phyloP scores from a whole-genome alignment of 352 stramenopile genomes.

The Phytopythium helicoides region DNA sequence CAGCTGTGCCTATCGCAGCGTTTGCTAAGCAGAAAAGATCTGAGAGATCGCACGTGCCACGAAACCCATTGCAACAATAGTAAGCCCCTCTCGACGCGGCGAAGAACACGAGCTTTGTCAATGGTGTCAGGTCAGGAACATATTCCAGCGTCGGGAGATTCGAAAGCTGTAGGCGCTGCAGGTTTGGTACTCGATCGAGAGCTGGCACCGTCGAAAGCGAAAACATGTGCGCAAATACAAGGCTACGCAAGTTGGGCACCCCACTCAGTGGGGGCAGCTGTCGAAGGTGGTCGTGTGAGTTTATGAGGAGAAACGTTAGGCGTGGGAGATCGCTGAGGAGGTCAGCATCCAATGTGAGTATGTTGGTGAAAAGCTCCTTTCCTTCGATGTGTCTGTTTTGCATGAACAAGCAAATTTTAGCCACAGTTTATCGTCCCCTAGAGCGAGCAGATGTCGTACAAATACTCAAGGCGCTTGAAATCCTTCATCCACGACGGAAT shows the following conservation, averaged over 20 bases:
- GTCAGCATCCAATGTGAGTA: slow-evolving; percentile 16
- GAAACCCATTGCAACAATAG: slow-evolving; percentile 34
- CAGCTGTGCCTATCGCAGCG: slow-evolving; percentile 2
- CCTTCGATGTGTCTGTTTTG: slow-evolving; percentile 22
- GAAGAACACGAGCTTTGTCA: slow-evolving; percentile 16
- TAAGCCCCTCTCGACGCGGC: slow-evolving; percentile 10
- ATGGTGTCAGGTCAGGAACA: slow-evolving; percentile 17
- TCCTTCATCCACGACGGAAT: slow-evolving; percentile 17
- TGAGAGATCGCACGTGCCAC: slow-evolving; percentile 22
- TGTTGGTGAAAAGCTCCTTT: slow-evolving; percentile 5
- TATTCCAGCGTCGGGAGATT: slow-evolving; percentile 12
- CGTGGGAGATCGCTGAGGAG: slow-evolving; percentile 30
- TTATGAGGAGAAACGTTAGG: slow-evolving; percentile 32
- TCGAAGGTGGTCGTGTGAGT: slow-evolving; percentile 13
- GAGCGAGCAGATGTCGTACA: slow-evolving; percentile 8
- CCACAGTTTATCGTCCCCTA: not conserved
- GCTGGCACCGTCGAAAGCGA: slow-evolving; percentile 17
- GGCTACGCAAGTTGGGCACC: slow-evolving; percentile 21
- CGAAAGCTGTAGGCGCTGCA: slow-evolving; percentile 23
- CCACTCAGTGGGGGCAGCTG: slow-evolving; percentile 27
- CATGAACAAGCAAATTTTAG: not conserved
- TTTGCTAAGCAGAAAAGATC: slow-evolving; percentile 13
- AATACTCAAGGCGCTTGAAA: slow-evolving; percentile 16
- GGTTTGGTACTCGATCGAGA: slow-evolving; percentile 10
- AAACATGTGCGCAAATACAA: slow-evolving; percentile 23